phyloP scores from a whole-genome alignment of 2,329 filamentous ascomycete species.

The Paradendryphiella salina region DNA sequence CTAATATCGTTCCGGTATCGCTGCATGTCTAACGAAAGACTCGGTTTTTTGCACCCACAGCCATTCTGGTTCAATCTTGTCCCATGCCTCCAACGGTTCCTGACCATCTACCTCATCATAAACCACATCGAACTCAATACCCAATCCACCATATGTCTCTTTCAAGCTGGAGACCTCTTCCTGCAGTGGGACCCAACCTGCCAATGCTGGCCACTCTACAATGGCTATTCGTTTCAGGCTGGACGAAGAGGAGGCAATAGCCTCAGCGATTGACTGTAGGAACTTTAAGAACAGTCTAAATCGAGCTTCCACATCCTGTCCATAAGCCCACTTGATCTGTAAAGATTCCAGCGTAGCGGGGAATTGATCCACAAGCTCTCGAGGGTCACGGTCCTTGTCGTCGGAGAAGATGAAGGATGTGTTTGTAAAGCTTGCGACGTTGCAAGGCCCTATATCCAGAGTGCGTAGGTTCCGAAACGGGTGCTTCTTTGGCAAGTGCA shows the following conservation, averaged over 20 bases:
- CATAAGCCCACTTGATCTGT: constrained; percentile 4
- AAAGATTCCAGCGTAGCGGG: constrained; percentile 3
- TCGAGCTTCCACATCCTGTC: neutral
- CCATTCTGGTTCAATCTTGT: constrained; percentile 5
- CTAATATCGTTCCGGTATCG: too few relatives aligned
- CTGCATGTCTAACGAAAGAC: constrained; percentile 3
- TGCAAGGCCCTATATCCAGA: constrained; percentile 9
- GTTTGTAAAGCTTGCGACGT: neutral
- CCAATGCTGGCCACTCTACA: constrained; percentile 7
- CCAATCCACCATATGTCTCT: neutral
- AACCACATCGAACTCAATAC: neutral
- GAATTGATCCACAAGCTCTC: neutral
- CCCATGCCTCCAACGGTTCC: neutral
- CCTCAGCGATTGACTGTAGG: neutral
- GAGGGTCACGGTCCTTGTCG: too few relatives aligned
- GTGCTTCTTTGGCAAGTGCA: neutral
- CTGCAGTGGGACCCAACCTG: neutral
- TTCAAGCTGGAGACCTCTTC: neutral
- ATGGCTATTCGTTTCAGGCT: constrained; percentile 5
- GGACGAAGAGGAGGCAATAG: neutral
- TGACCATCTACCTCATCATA: neutral
- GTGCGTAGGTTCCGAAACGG: neutral
- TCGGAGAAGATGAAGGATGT: neutral
- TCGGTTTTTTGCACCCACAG: constrained; percentile 7
- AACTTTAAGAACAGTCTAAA: neutral